Percentiles rank a stretch among this genome's conserved stretches.
Evolutionary conservation across 192 early-diverging fungal genomes (phyloP).

Genomic region (Paraglomus brasilianum): DNA sequence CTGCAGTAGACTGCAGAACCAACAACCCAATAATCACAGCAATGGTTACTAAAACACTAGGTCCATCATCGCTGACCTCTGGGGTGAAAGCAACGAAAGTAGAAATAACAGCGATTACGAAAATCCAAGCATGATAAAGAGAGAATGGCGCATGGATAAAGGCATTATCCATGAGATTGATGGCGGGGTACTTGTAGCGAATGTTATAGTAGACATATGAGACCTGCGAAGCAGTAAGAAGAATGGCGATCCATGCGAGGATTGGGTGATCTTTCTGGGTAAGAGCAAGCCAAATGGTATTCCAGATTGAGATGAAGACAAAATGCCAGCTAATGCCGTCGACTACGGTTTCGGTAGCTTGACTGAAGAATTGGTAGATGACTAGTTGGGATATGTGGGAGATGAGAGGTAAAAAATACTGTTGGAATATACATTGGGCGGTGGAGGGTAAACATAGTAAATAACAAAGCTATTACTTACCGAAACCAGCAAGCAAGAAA

Average conservation of each 20-base stretch:
- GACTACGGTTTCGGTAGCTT: constrained; percentile 52
- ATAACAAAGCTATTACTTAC: constrained; percentile 3
- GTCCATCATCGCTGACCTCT: constrained; percentile 38
- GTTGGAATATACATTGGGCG: no score
- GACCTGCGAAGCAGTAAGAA: constrained; percentile 58
- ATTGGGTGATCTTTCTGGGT: constrained; percentile 62
- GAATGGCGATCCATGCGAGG: constrained; percentile 52
- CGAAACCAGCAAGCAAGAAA: constrained; percentile 60
- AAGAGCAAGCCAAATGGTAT: constrained; percentile 58
- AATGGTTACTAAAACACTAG: constrained; percentile 46
- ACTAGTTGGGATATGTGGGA: no score
- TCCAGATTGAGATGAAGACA: constrained; percentile 56
- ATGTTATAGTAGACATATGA: constrained; percentile 58
- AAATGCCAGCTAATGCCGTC: constrained; percentile 64
- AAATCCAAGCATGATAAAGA: constrained; percentile 65
- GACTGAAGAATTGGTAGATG: constrained; percentile 61
- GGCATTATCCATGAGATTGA: constrained; percentile 41
- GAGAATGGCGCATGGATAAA: constrained; percentile 70
- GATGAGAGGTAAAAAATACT: no score
- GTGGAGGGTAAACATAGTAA: background rate
- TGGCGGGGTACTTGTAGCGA: constrained; percentile 36
- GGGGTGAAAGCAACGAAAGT: constrained; percentile 58
- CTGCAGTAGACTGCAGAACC: constrained; percentile 54
- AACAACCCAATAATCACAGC: constrained; percentile 50
- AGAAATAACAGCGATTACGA: constrained; percentile 58